These are phyloP conservation scores for Cinchona pubescens DNA, from an alignment of 257 asterid species.

Conservation along the genomic window DNA sequence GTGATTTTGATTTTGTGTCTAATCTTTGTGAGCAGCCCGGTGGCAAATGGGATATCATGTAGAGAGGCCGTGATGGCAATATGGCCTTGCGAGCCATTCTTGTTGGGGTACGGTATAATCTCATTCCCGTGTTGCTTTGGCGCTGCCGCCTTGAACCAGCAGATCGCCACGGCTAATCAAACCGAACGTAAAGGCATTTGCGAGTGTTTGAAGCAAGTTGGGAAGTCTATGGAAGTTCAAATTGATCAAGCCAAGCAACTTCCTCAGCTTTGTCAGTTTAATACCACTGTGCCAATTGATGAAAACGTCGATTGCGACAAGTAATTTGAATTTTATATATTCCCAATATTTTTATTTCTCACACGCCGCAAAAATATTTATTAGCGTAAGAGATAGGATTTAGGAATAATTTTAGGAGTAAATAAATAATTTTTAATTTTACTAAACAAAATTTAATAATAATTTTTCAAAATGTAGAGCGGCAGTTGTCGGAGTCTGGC, in stretches of 20 bases:
- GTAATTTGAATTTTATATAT: too few species aligned
- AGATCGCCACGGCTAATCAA: background rate
- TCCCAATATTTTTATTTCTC: too few species aligned
- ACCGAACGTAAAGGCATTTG: constrained; percentile 1
- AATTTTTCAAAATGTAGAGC: too few species aligned
- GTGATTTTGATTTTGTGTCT: constrained; percentile 8
- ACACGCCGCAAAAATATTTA: too few species aligned
- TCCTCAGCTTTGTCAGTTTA: constrained; percentile 4
- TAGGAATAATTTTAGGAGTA: too few species aligned
- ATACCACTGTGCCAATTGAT: background rate
- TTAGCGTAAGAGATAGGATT: too few species aligned
- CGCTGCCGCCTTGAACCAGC: constrained; percentile 8
- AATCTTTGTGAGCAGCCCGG: background rate
- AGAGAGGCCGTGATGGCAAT: background rate
- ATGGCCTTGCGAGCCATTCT: background rate
- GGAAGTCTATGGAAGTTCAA: background rate
- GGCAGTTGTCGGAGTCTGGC: too few species aligned
- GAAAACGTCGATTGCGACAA: background rate
- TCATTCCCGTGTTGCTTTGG: constrained; percentile 1
- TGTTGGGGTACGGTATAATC: background rate
- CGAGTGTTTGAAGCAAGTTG: background rate
- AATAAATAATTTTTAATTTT: too few species aligned
- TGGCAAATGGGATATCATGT: constrained; percentile 5
- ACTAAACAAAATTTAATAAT: too few species aligned
- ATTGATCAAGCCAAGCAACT: background rate